Conservation (phyloP, 2,329 filamentous ascomycete species). For the Trichoderma sp. region DNA sequence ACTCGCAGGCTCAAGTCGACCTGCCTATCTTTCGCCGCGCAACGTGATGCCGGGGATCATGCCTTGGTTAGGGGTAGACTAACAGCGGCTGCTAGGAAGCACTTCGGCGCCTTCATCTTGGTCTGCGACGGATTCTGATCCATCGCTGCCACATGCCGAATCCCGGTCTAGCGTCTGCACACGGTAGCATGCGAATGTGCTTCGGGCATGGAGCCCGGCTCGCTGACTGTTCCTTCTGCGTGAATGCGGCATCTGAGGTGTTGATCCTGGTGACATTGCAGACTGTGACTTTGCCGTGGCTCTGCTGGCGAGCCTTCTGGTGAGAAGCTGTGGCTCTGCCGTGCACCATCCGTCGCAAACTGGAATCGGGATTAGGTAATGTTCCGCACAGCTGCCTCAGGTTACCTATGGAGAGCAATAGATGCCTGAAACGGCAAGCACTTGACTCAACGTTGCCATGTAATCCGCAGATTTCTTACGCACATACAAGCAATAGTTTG, state of each 20-base stretch:
- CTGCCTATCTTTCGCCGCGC: background rate
- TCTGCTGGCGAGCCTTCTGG: background rate
- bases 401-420: background rate
- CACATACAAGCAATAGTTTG: background rate
- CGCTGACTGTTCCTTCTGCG: background rate
- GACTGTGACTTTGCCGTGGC: background rate
- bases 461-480: background rate
- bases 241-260: background rate
- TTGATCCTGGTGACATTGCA: background rate
- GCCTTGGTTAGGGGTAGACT: background rate
- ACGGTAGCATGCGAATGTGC: background rate
- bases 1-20: background rate
- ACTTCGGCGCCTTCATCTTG: background rate
- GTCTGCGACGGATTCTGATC: background rate
- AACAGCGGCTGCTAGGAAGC: background rate
- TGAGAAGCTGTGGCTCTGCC: background rate
- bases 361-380: background rate
- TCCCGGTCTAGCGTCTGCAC: background rate
- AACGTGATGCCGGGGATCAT: background rate
- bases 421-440: background rate
- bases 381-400: background rate
- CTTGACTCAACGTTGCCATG: background rate
- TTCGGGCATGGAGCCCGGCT: background rate
- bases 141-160: background rate
- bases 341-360: background rate